phyloP scores from a whole-genome alignment of 1,284 basidiomycete genomes.

The Rhodotorula sp. region DNA sequence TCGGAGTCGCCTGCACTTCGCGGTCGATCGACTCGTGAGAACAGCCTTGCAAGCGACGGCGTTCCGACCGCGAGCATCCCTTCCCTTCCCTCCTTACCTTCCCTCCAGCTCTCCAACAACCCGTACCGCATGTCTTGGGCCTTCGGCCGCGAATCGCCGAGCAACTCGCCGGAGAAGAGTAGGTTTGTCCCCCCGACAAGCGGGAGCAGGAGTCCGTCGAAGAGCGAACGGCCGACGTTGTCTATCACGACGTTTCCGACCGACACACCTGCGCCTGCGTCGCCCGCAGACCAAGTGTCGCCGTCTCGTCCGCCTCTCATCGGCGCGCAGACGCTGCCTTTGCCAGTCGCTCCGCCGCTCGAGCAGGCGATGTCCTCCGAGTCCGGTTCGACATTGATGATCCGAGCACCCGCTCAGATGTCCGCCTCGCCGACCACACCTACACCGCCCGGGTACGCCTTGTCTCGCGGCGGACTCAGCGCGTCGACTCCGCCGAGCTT shows the following conservation, averaged over 20 bases:
- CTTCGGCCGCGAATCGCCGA: constrained; percentile 10
- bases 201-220: neutral
- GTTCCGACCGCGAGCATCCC: neutral
- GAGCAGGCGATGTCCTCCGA: constrained; percentile 1
- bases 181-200: neutral
- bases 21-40: neutral
- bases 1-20: constrained; percentile 1
- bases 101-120: constrained; percentile 23
- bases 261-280: neutral
- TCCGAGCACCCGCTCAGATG: neutral
- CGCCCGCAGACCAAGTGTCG: neutral
- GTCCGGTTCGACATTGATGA: neutral
- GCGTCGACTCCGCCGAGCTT: constrained; percentile 12
- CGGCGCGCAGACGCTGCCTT: neutral
- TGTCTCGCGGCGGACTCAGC: neutral
- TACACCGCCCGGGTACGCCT: neutral
- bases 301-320: neutral
- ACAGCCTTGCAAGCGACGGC: neutral
- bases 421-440: neutral
- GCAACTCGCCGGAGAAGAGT: constrained; percentile 6
- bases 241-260: constrained; percentile 14
- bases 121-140: constrained; percentile 37
- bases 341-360: neutral
- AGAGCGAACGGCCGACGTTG: constrained; percentile 5
- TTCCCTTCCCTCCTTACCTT: constrained; percentile 18